A percentile compares a stretch with the other conserved stretches of the same genome.
phyloP scores from a whole-genome alignment of 2,329 filamentous ascomycete genomes.

The Phialocephala sp. region DNA sequence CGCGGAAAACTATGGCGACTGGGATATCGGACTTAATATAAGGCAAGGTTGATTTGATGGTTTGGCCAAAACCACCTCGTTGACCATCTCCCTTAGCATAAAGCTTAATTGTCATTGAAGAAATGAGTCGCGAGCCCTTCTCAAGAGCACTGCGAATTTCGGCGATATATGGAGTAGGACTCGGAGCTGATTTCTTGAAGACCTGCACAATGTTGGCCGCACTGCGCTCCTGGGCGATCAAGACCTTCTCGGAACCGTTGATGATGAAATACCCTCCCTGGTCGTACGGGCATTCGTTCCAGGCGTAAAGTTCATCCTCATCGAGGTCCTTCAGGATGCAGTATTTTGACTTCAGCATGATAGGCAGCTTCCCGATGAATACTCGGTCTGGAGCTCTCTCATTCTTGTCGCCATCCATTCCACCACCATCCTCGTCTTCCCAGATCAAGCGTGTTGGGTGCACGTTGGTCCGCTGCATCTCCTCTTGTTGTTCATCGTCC shows the following conservation, averaged over 20 bases:
- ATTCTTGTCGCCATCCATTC: conserved; percentile 52
- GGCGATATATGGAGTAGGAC: conserved; percentile 88
- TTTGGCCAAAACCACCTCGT: conserved; percentile 83
- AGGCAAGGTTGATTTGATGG: conserved; percentile 87
- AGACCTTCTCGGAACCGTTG: conserved; percentile 97
- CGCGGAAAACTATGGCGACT: conserved; percentile 93
- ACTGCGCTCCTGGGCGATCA: conserved; percentile 97
- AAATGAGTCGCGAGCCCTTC: conserved; percentile 93
- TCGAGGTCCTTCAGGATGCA: conserved; percentile 85
- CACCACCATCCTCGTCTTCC: conserved; percentile 57
- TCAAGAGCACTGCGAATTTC: conserved; percentile 97
- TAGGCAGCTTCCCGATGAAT: conserved; percentile 93
- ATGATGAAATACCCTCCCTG: conserved; percentile 99
- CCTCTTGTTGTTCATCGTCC: conserved; percentile 66
- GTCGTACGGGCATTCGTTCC: conserved; percentile 98
- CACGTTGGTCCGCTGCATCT: conserved; percentile 60
- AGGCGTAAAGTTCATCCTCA: conserved; percentile 85
- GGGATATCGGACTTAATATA: conserved; percentile 95
- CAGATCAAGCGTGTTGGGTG: conserved; percentile 64
- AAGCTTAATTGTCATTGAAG: conserved; percentile 88
- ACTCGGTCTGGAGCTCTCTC: conserved; percentile 60
- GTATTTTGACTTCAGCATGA: conserved; percentile 98
- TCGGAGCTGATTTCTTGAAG: conserved; percentile 96
- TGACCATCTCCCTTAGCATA: conserved; percentile 82
- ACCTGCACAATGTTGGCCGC: conserved; percentile 99